phyloP scores from a whole-genome alignment of 139 green algal genomes.

The Pedinophyceae sp. region DNA sequence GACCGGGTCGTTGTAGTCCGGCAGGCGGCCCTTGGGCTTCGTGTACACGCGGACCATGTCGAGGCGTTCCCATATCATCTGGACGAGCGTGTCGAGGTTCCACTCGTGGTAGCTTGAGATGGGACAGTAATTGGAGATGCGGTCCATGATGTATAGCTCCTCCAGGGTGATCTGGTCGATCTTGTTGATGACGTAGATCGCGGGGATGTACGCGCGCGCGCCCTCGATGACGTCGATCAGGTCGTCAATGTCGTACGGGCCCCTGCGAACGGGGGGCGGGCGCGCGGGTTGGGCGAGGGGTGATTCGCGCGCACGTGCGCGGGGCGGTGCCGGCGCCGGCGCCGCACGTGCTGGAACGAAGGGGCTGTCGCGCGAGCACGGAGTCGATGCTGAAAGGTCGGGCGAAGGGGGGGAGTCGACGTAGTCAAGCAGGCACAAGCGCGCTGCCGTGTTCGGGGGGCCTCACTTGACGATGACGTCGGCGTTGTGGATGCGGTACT shows the following conservation, averaged over 20 bases:
- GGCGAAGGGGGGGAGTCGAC: too few species aligned
- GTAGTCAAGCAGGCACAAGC: too few species aligned
- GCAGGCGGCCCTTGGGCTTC: conserved; percentile 64
- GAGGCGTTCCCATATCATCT: conserved; percentile 94
- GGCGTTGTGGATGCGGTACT: conserved; percentile 85
- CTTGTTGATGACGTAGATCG: conserved; percentile 97
- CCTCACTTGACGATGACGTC: conserved; percentile 56
- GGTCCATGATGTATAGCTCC: conserved; percentile 78
- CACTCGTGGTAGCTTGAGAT: conserved; percentile 77
- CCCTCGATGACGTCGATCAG: conserved; percentile 97
- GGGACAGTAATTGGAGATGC: conserved; percentile 92
- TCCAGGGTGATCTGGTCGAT: conserved; percentile 83
- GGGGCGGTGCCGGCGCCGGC: too few species aligned
- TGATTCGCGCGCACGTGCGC: too few species aligned
- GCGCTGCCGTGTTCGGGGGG: background rate
- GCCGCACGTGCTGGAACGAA: too few species aligned
- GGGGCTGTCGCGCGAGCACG: too few species aligned
- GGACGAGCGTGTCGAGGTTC: conserved; percentile 86
- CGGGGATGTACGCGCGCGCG: conserved; percentile 81
- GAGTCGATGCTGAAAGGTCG: too few species aligned
- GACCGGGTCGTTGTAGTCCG: conserved; percentile 94
- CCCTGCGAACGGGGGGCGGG: too few species aligned
- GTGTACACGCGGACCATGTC: conserved; percentile 58
- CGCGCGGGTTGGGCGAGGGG: too few species aligned
- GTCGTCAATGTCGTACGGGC: conserved; percentile 57